Percentiles rank a stretch among this genome's conserved stretches.
These are phyloP conservation scores for Fonsecaea pedrosoi DNA, from an alignment of 2,329 filamentous ascomycete genomes.

Conservation along the genomic window DNA sequence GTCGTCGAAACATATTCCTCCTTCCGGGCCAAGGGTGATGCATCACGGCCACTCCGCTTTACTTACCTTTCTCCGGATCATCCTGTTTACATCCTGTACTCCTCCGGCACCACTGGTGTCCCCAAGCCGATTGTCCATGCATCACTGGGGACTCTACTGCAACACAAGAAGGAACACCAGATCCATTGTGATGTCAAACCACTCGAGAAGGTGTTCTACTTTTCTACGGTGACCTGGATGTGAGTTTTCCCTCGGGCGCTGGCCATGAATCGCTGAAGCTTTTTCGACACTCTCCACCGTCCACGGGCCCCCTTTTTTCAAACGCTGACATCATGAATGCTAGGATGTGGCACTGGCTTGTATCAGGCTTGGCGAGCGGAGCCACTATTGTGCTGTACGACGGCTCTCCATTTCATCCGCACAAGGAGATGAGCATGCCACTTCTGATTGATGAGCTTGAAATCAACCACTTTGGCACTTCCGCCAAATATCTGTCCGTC, in stretches of 20 bases:
- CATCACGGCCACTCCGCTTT: slow-evolving; percentile 63
- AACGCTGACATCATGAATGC: neutral
- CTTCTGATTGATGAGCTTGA: slow-evolving; percentile 77
- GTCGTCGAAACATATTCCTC: slow-evolving; percentile 51
- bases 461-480: slow-evolving; percentile 94
- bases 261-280: neutral
- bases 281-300: neutral
- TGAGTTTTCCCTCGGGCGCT: neutral
- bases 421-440: slow-evolving; percentile 81
- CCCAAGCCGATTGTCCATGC: slow-evolving; percentile 97
- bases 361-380: slow-evolving; percentile 83
- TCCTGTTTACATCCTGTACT: slow-evolving; percentile 92
- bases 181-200: slow-evolving; percentile 82
- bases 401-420: slow-evolving; percentile 84
- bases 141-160: slow-evolving; percentile 84
- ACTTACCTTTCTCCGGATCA: slow-evolving; percentile 82
- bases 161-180: slow-evolving; percentile 96
- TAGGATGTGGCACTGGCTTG: slow-evolving; percentile 93
- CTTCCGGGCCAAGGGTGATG: slow-evolving; percentile 55
- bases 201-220: slow-evolving; percentile 82
- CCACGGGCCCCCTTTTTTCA: neutral
- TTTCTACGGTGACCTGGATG: slow-evolving; percentile 97
- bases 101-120: slow-evolving; percentile 82
- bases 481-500: slow-evolving; percentile 88
- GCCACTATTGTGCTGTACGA: slow-evolving; percentile 88